phyloP scores from a whole-genome alignment of 2,329 filamentous ascomycete genomes.

The Trichoderma sp. region DNA sequence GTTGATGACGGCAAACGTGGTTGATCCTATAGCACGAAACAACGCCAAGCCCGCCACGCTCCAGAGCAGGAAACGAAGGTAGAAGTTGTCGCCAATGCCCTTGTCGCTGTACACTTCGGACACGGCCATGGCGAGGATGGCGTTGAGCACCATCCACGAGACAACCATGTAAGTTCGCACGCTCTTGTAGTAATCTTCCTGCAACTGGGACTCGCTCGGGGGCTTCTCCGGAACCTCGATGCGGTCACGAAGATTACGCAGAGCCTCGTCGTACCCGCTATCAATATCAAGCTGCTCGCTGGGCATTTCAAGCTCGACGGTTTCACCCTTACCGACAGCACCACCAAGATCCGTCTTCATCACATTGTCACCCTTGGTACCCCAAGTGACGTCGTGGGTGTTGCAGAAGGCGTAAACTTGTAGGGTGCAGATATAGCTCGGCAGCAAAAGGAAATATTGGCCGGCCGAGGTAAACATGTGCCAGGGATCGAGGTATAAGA shows the following conservation, averaged over 20 bases:
- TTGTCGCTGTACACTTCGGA: slow-evolving; percentile 76
- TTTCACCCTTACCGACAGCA: slow-evolving; percentile 73
- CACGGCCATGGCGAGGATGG: slow-evolving; percentile 88
- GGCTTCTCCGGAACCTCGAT: slow-evolving; percentile 70
- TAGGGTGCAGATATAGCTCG: slow-evolving; percentile 91
- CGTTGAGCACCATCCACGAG: slow-evolving; percentile 89
- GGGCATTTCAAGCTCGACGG: slow-evolving; percentile 95
- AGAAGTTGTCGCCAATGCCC: slow-evolving; percentile 77
- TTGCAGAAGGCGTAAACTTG: slow-evolving; percentile 99
- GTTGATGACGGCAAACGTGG: slow-evolving; percentile 81
- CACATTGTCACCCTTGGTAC: slow-evolving; percentile 97
- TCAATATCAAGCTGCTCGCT: slow-evolving; percentile 98
- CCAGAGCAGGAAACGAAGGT: slow-evolving; percentile 93
- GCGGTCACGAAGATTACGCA: slow-evolving; percentile 91
- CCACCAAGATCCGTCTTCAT: slow-evolving; percentile 88
- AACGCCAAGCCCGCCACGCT: slow-evolving; percentile 79
- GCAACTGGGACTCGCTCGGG: slow-evolving; percentile 73
- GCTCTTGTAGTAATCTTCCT: slow-evolving; percentile 98
- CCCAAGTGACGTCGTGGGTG: slow-evolving; percentile 98
- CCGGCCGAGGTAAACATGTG: slow-evolving; percentile 93
- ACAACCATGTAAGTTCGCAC: slow-evolving; percentile 98
- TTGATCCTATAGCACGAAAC: slow-evolving; percentile 81
- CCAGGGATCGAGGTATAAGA: slow-evolving; percentile 97
- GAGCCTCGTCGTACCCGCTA: slow-evolving; percentile 92
- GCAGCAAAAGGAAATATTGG: slow-evolving; percentile 91